Evolutionary conservation across 352 stramenopile genomes (phyloP), one percentile per base, ranked within the genome.

Genomic region (Blastocystis sp.): DNA sequence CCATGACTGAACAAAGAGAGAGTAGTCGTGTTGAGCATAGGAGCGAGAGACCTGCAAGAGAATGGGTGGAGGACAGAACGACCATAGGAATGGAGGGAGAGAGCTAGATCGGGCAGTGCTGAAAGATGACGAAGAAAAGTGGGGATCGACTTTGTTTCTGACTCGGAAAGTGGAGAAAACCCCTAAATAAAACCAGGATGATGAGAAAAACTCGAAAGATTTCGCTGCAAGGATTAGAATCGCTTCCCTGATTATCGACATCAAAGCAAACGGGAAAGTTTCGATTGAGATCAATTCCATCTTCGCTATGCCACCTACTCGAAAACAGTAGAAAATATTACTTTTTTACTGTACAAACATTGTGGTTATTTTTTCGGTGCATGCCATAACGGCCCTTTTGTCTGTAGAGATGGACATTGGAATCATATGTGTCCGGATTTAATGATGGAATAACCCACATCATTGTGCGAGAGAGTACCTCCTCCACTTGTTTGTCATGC

Each of bases 241-340:
- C 68, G 56, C 73, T 84, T 18, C 73, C 73, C 34, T 68, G 26
- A 34, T 84, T 53, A 29, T 84, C 73, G 9, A 84, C 23, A 39
- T 66, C 73, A 66, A 84, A 84, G 34, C 73, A 84, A 9, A 84
- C 50, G 56, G 73, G 73, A 23, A 84, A 84, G 50, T 84, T 84
- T 13, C 73, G 73, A 45, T 84, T 84, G 34, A 84, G 56, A 84
- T 84, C 73, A 13, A 84, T 34, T 7, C 73, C 73, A n/a, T 63
- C 15, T 68, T 84, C 73, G 8, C 23, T 61, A 1, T 50, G 39
- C 11, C 5, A 18, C 3, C 73, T 84, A 68, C 37, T 0, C 5
- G 47, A 45, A 64, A 84, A 53, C 2, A 1, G 47, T 0, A n/a
- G 13, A 68, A 69, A n/a, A 4, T 7, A 50, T 2, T 41, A 26